Evolutionary conservation across 345 rosid species (phyloP), one percentile per base, ranked within the genome.

Genomic region (Corymbia maculata): DNA sequence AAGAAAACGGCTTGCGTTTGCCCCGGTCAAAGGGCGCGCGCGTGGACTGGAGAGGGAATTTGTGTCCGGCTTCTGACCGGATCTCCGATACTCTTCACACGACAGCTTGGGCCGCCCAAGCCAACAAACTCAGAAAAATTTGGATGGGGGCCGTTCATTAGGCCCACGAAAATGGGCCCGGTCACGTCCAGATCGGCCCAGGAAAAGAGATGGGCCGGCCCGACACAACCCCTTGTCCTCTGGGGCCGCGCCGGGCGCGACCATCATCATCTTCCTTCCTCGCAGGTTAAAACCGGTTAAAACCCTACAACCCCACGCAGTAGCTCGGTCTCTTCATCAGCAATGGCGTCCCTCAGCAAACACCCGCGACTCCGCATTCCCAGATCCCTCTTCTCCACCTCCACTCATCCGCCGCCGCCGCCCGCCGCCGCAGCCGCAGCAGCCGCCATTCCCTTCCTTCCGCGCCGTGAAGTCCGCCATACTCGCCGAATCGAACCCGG

Each of bases 381-480:
- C 51, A 88, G 30, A 61, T 17, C 89, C 52, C 85, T 87, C 64
- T 86, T 90, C 89, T 86, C 90, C 88, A 47, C 85, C 86, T 30
- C 85, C 52, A 9, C 86, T 30, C 86, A 49, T 6, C 85, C 36
- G 30, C 84, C 68, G 52, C 92, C 52, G 64, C 86, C 53, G 59
- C 92, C 59, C n/a, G 86, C 12, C 26, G 79, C 11, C 32, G 19
- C 89, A 0, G 32, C 12, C 8, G 52, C 6, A 36, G 6, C 90
- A 2, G 51, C 88, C 85, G 57, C 90, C 92, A 6, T 90, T 89
- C 52, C 92, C 91, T 15, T 86, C 90, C 22, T 90, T 90, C 85
- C 90, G 91, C 24, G 92, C 91, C 1, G 90, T 86, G 13, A 90
- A 89, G 89, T 89, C 89, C n/a, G 91, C 92, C 75, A 89, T 91